A percentile compares a stretch with the other conserved stretches of the same genome.
Evolutionary conservation across 73 alveolate genomes (phyloP).

Genomic region (Vitrella brassicaformis): DNA sequence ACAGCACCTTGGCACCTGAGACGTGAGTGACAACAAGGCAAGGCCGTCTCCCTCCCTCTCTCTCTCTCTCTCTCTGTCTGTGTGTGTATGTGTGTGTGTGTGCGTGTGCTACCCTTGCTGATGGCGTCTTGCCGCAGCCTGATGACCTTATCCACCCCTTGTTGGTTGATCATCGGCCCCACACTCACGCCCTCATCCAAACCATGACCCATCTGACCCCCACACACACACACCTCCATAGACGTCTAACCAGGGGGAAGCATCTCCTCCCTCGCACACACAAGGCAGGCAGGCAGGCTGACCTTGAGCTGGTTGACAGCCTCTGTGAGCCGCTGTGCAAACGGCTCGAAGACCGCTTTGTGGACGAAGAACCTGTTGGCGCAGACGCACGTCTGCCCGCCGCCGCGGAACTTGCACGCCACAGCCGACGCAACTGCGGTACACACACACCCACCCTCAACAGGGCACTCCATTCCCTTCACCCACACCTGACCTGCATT

Average conservation of each 20-base stretch:
- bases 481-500: conserved; percentile 17
- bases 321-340: not conserved
- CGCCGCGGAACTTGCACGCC: not conserved
- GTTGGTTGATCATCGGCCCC: not conserved
- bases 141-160: not conserved
- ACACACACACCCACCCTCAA: too few relatives aligned
- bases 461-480: not conserved
- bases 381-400: not conserved
- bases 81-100: too few relatives aligned
- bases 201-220: not conserved
- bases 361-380: not conserved
- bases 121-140: not conserved
- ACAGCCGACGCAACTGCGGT: too few relatives aligned
- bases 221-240: not conserved
- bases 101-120: not conserved
- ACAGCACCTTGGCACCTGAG: too few relatives aligned
- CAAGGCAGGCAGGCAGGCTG: not conserved
- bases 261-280: not conserved
- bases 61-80: too few relatives aligned
- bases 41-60: too few relatives aligned
- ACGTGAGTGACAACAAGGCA: too few relatives aligned
- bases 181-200: not conserved
- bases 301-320: not conserved
- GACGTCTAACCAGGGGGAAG: not conserved
- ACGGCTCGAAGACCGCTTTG: not conserved